Base-by-base conservation (phyloP, 371 early-diverging fungal species). In the Sporodiniella umbellata region DNA sequence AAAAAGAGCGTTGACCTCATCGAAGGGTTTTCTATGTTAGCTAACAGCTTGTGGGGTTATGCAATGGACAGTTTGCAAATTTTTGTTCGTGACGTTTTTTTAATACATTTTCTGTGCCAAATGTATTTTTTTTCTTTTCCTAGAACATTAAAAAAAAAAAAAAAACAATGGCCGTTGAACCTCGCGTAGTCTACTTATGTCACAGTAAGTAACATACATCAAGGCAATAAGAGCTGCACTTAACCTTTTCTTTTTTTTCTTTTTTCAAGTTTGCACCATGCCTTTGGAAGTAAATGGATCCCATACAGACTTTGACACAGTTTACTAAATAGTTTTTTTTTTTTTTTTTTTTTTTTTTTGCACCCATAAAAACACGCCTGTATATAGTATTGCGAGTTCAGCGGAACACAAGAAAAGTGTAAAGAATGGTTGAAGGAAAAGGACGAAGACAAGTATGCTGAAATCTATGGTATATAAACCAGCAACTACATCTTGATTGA, bases 351-450 rank as follows among this genome's bases (percentile, higher is more conserved):
- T n/a, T n/a, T n/a, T n/a, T n/a, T n/a, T n/a, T n/a, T n/a, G n/a
- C n/a, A n/a, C n/a, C n/a, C n/a, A n/a, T n/a, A n/a, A n/a, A n/a
- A n/a, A n/a, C n/a, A n/a, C n/a, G n/a, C n/a, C n/a, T n/a, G n/a
- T n/a, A 42, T 31, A 11, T 56, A 95, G 90, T 94, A 88, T 71
- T 95, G 96, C 77, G 92, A 90, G 75, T 93, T 86, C 56, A 88
- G 91, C n/a, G 81, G 87, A 31, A 84, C 86, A 5, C 72, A 79
- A 28, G 85, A 82, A 33, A 86, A 89, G 57, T 94, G 95, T 74
- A 86, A 88, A 62, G 62, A 75, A 19, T 92, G 93, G 93, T 68
- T 93, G 39, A 68, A 72, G 45, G 72, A 75, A 23, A 68, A 83
- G 21, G 72, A 91, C 48, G 68, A 78, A 18, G 81, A 81, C 11